Evolutionary conservation across 2,329 filamentous ascomycete species (phyloP).

Genomic region (Penicillium italicum): DNA sequence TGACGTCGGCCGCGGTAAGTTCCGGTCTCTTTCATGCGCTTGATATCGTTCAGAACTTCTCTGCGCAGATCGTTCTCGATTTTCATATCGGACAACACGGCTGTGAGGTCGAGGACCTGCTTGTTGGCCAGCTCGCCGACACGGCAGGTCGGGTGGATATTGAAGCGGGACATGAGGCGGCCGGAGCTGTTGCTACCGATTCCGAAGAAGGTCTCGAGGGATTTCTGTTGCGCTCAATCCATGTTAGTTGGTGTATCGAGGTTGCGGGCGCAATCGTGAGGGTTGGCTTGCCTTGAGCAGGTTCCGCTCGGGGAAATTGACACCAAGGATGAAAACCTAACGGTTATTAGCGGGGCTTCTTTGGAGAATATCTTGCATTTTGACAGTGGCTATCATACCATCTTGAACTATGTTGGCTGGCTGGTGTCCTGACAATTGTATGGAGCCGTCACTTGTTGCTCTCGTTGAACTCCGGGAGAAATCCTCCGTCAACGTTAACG

Average conservation of each 20-base stretch:
- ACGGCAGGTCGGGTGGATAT: constrained; percentile 78
- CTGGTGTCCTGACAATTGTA: constrained; percentile 10
- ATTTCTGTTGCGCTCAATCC: constrained; percentile 29
- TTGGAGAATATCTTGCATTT: not conserved
- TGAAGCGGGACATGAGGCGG: constrained; percentile 80
- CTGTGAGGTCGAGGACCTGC: constrained; percentile 76
- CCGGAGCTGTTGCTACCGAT: constrained; percentile 67
- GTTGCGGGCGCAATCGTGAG: constrained; percentile 1
- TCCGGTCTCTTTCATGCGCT: constrained; percentile 82
- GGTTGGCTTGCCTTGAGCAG: constrained; percentile 68
- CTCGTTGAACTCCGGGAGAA: constrained; percentile 29
- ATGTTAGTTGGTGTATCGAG: constrained; percentile 11
- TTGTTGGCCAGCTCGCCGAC: constrained; percentile 70
- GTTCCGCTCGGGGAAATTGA: constrained; percentile 78
- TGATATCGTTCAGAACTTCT: constrained; percentile 78
- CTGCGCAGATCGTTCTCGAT: constrained; percentile 85
- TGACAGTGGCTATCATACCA: constrained; percentile 24
- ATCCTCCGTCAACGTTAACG: constrained; percentile 29
- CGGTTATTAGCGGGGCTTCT: constrained; percentile 10
- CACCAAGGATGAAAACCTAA: constrained; percentile 78
- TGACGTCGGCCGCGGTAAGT: constrained; percentile 84
- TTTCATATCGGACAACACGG: constrained; percentile 84
- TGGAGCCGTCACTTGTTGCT: constrained; percentile 11
- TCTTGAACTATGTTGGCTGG: constrained; percentile 21
- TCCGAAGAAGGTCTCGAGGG: constrained; percentile 81